Evolutionary conservation across 371 early-diverging fungal genomes (phyloP), one percentile per base, ranked within the genome.

Genomic region (Mortierella sp.): DNA sequence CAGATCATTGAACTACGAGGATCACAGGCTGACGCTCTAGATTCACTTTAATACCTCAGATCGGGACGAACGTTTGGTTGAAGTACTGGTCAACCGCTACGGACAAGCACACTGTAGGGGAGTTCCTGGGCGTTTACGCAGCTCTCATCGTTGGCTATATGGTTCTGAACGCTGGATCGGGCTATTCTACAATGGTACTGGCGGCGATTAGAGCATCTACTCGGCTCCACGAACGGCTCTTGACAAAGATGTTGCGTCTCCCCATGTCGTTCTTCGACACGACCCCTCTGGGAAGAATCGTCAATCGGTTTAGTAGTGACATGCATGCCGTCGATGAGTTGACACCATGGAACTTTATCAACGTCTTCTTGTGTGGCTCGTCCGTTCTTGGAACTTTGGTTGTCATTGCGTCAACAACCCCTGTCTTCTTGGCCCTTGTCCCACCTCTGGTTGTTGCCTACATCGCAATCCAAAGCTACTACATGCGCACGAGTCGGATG

Each of bases 301-400:
- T 96, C 31, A 94, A 95, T 63, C 83, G 96, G 5, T 94, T 95
- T 81, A 66, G 67, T 24, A 54, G 62, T 24, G 74, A 74, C 31
- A 49, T 74, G 37, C 63, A 63, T 22, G 50, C 60, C 0, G 51
- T 63, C 22, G 74, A 74, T 49, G 63, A 74, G 6, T 8, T 55
- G 19, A 39, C 57, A 0, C 74, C 74, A 3, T 67, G 68, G 74
- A 56, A 45, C 28, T 67, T 74, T 47, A 64, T 74, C 37, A 50
- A 55, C 29, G 37, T 54, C 31, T 37, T 67, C 29, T 12, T 74
- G 22, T 71, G 50, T 24, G 67, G 44, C 0, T 7, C 46, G n/a
- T 63, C 68, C 12, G 68, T 74, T 34, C 37, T 71, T 1, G 78
- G 67, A 25, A 78, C 78, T 4, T 14, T 71, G 29, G 39, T 71